Conservation (phyloP, 2,329 filamentous ascomycete genomes). For the Apiospora saccharicola region DNA sequence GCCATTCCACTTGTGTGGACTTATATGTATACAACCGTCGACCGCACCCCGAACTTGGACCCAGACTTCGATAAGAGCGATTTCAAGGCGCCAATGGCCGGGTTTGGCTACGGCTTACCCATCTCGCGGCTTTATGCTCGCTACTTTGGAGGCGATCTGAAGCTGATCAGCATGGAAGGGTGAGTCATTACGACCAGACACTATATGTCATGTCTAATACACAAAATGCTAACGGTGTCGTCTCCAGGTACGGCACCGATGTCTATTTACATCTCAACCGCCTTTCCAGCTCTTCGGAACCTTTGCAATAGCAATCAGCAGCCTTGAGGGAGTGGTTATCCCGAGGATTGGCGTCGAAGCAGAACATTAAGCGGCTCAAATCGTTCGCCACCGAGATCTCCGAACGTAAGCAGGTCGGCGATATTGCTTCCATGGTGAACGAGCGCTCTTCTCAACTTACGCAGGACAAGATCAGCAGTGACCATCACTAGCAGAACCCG, state of each 20-base stretch:
- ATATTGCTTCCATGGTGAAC: slow-evolving; percentile 62
- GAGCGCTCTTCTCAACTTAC: slow-evolving; percentile 22
- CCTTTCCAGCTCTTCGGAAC: slow-evolving; percentile 93
- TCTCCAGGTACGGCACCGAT: slow-evolving; percentile 87
- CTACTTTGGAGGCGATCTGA: slow-evolving; percentile 97
- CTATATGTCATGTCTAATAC: not conserved
- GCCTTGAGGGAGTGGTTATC: slow-evolving; percentile 79
- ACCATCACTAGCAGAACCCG: slow-evolving; percentile 20
- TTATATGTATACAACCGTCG: slow-evolving; percentile 99
- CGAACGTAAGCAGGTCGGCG: slow-evolving; percentile 88
- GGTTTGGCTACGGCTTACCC: slow-evolving; percentile 96
- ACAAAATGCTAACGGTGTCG: slow-evolving; percentile 32
- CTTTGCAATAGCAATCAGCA: slow-evolving; percentile 92
- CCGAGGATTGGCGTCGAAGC: slow-evolving; percentile 70
- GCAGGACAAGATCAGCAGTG: slow-evolving; percentile 24
- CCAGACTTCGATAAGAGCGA: slow-evolving; percentile 99
- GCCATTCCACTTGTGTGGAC: slow-evolving; percentile 99
- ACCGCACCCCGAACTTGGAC: slow-evolving; percentile 91
- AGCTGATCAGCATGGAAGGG: slow-evolving; percentile 99
- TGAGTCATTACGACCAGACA: slow-evolving; percentile 55
- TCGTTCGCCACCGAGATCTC: slow-evolving; percentile 71
- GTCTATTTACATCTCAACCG: slow-evolving; percentile 98
- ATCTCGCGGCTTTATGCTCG: slow-evolving; percentile 93
- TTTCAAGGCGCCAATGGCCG: slow-evolving; percentile 99
- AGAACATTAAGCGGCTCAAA: slow-evolving; percentile 71